Percentiles rank a stretch among this genome's conserved stretches.
These are phyloP conservation scores for Kodamaea restingae DNA, from an alignment of 805 yeast species.

Conservation along the genomic window DNA sequence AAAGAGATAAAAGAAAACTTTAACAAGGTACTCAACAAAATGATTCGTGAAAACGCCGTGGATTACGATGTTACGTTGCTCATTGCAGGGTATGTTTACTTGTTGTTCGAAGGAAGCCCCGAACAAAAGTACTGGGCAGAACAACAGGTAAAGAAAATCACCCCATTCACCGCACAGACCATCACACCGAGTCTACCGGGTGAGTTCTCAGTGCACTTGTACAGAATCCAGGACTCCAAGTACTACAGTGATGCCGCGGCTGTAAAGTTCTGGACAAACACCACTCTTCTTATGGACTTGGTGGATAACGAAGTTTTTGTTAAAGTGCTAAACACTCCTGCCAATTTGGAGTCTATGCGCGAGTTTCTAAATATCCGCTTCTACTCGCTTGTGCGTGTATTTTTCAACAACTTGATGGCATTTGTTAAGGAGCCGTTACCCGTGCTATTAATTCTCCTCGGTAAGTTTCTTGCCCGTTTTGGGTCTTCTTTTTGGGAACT, in stretches of 20 bases:
- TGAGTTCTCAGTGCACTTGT: slow-evolving; percentile 52
- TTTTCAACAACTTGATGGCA: slow-evolving; percentile 52
- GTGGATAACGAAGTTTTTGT: slow-evolving; percentile 34
- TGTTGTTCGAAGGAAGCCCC: slow-evolving; percentile 51
- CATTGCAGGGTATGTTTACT: slow-evolving; percentile 50
- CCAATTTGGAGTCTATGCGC: slow-evolving; percentile 29
- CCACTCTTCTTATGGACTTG: slow-evolving; percentile 32
- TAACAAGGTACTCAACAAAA: slow-evolving; percentile 1
- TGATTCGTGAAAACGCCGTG: not conserved
- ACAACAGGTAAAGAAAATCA: not conserved
- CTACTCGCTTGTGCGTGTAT: slow-evolving; percentile 35
- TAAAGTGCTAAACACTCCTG: slow-evolving; percentile 23
- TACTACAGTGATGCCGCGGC: slow-evolving; percentile 42
- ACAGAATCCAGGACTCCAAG: slow-evolving; percentile 50
- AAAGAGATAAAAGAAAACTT: slow-evolving; percentile 4
- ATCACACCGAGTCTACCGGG: slow-evolving; percentile 25
- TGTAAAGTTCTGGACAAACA: slow-evolving; percentile 45
- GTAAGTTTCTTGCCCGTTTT: slow-evolving; percentile 40
- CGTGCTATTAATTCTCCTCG: slow-evolving; percentile 49
- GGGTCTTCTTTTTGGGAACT: slow-evolving; percentile 50
- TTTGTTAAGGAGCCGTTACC: slow-evolving; percentile 49
- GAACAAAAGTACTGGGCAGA: slow-evolving; percentile 50
- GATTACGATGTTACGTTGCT: not conserved
- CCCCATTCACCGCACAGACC: slow-evolving; percentile 2
- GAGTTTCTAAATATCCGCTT: slow-evolving; percentile 26